A percentile compares a stretch with the other conserved stretches of the same genome.
These are phyloP conservation scores for Fusarium graminum DNA, from an alignment of 2,329 filamentous ascomycete genomes.

Conservation along the genomic window DNA sequence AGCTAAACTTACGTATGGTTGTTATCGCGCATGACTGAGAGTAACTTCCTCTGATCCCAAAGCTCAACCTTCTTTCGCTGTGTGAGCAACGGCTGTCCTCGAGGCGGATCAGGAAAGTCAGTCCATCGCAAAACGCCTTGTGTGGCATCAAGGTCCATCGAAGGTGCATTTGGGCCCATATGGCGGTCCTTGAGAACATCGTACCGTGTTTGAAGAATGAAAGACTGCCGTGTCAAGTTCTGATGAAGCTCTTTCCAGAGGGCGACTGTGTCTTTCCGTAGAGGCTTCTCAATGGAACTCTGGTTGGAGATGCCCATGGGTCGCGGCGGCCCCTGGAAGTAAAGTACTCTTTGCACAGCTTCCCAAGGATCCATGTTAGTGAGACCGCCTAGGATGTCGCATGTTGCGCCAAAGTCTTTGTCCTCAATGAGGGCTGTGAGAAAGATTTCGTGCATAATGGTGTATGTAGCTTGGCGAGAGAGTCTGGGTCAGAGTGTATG, in stretches of 20 bases:
- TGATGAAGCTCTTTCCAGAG: conserved; percentile 68
- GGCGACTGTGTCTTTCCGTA: conserved; percentile 54
- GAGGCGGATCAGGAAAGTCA: conserved; percentile 70
- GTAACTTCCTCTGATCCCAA: conserved; percentile 64
- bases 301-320: conserved; percentile 62
- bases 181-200: conserved; percentile 64
- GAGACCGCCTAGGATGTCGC: conserved; percentile 68
- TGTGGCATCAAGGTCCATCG: conserved; percentile 58
- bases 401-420: conserved; percentile 62
- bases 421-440: conserved; percentile 66
- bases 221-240: conserved; percentile 68
- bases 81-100: conserved; percentile 60
- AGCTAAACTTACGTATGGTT: conserved; percentile 61
- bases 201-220: conserved; percentile 67
- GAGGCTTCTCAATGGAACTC: conserved; percentile 55
- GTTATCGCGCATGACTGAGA: conserved; percentile 64
- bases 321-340: conserved; percentile 63
- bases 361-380: conserved; percentile 68
- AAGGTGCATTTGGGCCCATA: conserved; percentile 56
- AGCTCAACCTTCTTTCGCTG: conserved; percentile 70
- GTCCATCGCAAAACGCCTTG: conserved; percentile 68
- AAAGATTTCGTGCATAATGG: conserved; percentile 66
- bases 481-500: too few species aligned
- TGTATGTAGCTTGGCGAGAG: neutral
- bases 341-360: conserved; percentile 64